These are phyloP conservation scores for Pulchroboletus neoregius DNA, from an alignment of 1,284 basidiomycete species.

Conservation along the genomic window DNA sequence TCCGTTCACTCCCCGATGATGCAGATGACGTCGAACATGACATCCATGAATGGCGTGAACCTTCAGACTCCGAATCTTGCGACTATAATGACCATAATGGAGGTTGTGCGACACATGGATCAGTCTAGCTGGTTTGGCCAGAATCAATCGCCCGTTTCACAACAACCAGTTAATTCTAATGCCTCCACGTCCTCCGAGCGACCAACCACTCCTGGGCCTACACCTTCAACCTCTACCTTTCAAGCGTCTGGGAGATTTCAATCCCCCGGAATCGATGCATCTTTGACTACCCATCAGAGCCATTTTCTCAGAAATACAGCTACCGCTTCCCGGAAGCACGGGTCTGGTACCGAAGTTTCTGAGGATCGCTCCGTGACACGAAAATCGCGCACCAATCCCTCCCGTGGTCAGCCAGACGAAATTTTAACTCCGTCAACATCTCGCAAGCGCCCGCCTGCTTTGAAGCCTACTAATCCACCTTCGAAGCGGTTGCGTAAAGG, in stretches of 20 bases:
- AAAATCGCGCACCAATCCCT: slow-evolving; percentile 6
- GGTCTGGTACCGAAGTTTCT: slow-evolving; percentile 5
- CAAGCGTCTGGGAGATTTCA: slow-evolving; percentile 1
- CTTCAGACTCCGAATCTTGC: slow-evolving; percentile 24
- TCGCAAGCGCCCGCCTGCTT: slow-evolving; percentile 23
- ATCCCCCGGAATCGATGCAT: background rate
- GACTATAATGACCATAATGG: slow-evolving; percentile 34
- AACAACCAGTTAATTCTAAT: slow-evolving; percentile 10
- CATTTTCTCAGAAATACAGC: slow-evolving; percentile 2
- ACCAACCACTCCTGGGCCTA: background rate
- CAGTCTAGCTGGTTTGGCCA: slow-evolving; percentile 23
- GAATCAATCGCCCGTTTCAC: slow-evolving; percentile 19
- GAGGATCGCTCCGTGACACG: slow-evolving; percentile 11
- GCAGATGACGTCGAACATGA: slow-evolving; percentile 11
- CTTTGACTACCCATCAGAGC: slow-evolving; percentile 9
- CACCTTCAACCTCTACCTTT: slow-evolving; percentile 6
- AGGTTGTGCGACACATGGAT: slow-evolving; percentile 32
- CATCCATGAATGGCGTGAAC: slow-evolving; percentile 15
- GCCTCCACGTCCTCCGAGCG: slow-evolving; percentile 9
- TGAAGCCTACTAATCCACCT: slow-evolving; percentile 19
- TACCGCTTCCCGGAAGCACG: slow-evolving; percentile 10
- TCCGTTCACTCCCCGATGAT: slow-evolving; percentile 14
- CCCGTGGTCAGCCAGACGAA: slow-evolving; percentile 8
- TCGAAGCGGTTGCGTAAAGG: slow-evolving; percentile 29
- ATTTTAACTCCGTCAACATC: slow-evolving; percentile 10